A percentile compares a stretch with the other conserved stretches of the same genome.
Conservation (phyloP, 208 protist species). For the Naegleria gruberi region DNA sequence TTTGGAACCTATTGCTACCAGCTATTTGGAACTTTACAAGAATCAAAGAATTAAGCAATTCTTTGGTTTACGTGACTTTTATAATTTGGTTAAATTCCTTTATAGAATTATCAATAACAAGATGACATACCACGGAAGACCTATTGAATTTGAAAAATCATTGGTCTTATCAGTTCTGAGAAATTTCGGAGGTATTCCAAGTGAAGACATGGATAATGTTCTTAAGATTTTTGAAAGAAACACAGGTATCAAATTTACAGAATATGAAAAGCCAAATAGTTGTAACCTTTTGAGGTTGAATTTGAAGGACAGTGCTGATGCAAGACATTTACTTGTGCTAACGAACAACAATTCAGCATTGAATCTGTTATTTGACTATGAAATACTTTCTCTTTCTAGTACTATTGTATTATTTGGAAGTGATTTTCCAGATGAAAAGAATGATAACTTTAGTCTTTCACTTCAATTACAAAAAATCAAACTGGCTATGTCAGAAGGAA, state of each 20-base stretch:
- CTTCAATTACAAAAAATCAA: slow-evolving; percentile 37
- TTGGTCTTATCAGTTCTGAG: slow-evolving; percentile 18
- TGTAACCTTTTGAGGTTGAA: slow-evolving; percentile 19
- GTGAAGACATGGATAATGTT: not conserved
- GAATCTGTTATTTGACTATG: slow-evolving; percentile 24
- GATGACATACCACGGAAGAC: not conserved
- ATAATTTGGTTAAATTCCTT: slow-evolving; percentile 31
- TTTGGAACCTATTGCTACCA: slow-evolving; percentile 6
- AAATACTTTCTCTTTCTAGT: not conserved
- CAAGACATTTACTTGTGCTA: slow-evolving; percentile 37
- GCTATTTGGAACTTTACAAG: slow-evolving; percentile 31
- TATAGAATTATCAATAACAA: not conserved
- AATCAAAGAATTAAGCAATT: slow-evolving; percentile 39
- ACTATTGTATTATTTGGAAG: slow-evolving; percentile 27
- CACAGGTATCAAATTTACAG: not conserved
- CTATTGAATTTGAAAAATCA: not conserved
- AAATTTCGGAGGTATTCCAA: slow-evolving; percentile 33
- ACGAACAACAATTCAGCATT: slow-evolving; percentile 29
- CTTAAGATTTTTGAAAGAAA: not conserved
- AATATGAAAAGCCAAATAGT: not conserved
- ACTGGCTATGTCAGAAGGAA: slow-evolving; percentile 41
- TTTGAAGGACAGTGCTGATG: slow-evolving; percentile 23
- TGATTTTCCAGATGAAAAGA: slow-evolving; percentile 26
- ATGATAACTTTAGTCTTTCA: not conserved
- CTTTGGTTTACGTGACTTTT: slow-evolving; percentile 55